Percentiles rank a stretch among this genome's conserved stretches.
Evolutionary conservation across 352 stramenopile species (phyloP).

Genomic region (Globisporangium polare): DNA sequence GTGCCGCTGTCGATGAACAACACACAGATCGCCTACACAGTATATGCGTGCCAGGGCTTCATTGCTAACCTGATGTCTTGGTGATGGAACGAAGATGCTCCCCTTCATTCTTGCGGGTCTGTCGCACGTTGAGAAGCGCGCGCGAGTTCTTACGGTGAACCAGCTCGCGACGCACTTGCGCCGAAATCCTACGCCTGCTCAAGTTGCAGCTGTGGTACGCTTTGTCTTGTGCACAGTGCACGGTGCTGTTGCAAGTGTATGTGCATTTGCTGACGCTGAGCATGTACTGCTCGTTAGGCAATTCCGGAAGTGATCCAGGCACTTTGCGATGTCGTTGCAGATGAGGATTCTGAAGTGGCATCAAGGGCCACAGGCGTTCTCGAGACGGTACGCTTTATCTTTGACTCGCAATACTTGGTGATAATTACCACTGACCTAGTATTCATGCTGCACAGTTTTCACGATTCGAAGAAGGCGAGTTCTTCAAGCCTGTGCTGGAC

Average conservation of each 20-base stretch:
- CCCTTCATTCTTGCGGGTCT: constrained; percentile 72
- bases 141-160: constrained; percentile 59
- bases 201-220: constrained; percentile 51
- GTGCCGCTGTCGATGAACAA: not conserved
- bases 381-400: constrained; percentile 35
- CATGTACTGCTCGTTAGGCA: constrained; percentile 23
- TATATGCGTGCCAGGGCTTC: not conserved
- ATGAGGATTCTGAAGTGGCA: constrained; percentile 71
- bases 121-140: constrained; percentile 52
- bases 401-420: not conserved
- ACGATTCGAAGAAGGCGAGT: constrained; percentile 25
- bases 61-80: not conserved
- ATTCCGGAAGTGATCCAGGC: constrained; percentile 45
- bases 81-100: constrained; percentile 41
- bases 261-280: not conserved
- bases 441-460: constrained; percentile 30
- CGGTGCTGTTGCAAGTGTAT: not conserved
- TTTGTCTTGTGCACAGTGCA: not conserved
- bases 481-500: constrained; percentile 53
- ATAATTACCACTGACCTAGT: not conserved
- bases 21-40: too few species aligned
- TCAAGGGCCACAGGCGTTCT: constrained; percentile 57
- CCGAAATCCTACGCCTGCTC: constrained; percentile 40
- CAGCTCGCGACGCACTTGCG: constrained; percentile 68
- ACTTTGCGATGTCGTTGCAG: constrained; percentile 52